Conservation (phyloP, 305 asterid species). For the Fraxinus baroniana region DNA sequence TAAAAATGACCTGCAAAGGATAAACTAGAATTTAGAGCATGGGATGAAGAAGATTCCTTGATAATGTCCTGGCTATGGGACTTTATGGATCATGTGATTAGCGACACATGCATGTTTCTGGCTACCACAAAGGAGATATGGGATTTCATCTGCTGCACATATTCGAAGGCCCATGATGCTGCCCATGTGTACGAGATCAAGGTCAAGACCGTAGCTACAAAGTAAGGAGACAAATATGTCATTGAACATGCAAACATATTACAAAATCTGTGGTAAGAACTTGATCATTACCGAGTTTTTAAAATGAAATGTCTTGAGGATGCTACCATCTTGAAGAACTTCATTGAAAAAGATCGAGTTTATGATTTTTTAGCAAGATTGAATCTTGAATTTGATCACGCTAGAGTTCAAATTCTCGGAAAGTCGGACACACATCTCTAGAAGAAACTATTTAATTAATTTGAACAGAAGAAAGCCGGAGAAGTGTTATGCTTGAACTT, state of each 20-base stretch:
- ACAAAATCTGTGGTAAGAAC: not conserved
- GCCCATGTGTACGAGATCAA: not conserved
- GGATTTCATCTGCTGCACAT: not conserved
- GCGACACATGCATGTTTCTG: not conserved
- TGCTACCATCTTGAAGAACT: not conserved
- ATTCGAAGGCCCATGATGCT: not conserved
- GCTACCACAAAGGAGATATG: not conserved
- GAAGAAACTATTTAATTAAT: not conserved
- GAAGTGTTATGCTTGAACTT: conserved; percentile 2
- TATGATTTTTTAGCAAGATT: not conserved
- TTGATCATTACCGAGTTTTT: not conserved
- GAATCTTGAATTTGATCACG: not conserved
- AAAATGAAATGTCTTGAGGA: not conserved
- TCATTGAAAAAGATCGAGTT: not conserved
- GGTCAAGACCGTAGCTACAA: not conserved
- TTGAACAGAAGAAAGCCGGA: not conserved
- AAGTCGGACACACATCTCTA: not conserved
- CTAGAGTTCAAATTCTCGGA: not conserved
- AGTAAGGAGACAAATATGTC: not conserved
- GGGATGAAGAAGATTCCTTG: not conserved
- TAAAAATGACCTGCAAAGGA: not conserved
- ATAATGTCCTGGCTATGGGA: not conserved
- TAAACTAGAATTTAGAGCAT: not conserved
- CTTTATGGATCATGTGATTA: not conserved
- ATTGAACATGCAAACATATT: not conserved